Evolutionary conservation across 73 alveolate genomes (phyloP), one percentile per base, ranked within the genome.

Genomic region (Tetrahymena elliotti): DNA sequence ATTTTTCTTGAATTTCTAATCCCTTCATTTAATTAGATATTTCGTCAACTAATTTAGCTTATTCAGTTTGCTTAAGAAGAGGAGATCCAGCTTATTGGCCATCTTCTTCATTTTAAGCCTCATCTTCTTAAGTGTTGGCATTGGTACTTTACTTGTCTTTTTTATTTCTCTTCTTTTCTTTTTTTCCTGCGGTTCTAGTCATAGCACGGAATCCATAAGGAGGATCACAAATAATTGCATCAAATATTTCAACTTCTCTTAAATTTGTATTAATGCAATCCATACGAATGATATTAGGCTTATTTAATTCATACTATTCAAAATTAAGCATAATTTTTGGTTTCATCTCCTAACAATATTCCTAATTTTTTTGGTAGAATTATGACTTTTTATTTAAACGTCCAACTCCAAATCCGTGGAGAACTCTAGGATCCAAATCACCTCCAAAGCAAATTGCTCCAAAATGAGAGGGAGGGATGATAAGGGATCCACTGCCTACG

Each of bases 191-290:
- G 92, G 97, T 94, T 93, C 98, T 95, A 1, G 98, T 96, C 38
- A 97, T 95, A 12, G 99, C 99, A 94, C 99, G 97, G 93, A 99
- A 98, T 9, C 99, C 99, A 97, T 99, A 99, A 18, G 99, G 99
- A 41, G 99, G 99, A 95, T 99, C 99, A 53, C 99, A 98, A 6
- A 99, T 96, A 35, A 99, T 98, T 5, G 99, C 98, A 97, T 99
- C 99, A 95, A 99, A 98, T 33, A 98, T 39, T 38, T 93, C 96
- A 33, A 95, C 98, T 18, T 95, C 53, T 35, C 93, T 93, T 10
- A 84, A 84, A 94, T 41, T 88, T 34, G 53, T 84, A 92, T 84
- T 94, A 1, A 83, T 31, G 22, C 37, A 52, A 92, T 94, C 84
- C 53, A 94, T 37, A 52, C 93, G 54, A 33, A 94, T 94, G 68